Base-by-base conservation (phyloP, 1,284 basidiomycete genomes). In the Uromyces viciae-fabae region DNA sequence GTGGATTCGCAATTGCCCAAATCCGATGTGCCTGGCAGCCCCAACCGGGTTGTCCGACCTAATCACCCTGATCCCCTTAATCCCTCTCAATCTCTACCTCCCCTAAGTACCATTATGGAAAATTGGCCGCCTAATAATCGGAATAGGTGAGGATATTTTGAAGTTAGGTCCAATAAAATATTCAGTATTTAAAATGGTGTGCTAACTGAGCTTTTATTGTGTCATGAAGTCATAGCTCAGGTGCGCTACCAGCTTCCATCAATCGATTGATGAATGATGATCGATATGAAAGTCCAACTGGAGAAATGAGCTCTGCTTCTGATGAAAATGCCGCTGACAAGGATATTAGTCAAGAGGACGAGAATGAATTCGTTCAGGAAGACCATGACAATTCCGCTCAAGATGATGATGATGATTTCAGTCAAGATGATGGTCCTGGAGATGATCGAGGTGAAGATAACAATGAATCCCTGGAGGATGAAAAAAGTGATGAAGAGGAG, bases 231-330 rank as follows among this genome's bases (percentile, higher is more conserved):
- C n/a, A 49, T 28, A 71, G 42, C 68, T 33, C 43, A 19, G 58
- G 74, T 5, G 22, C 43, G 22, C 58, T 64, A 4, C 74, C 56
- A 31, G 31, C 74, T 33, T 76, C 58, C 8, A 76, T 62, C n/a
- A 64, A 76, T 56, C 71, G 74, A 11, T 46, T 76, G 15, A 64
- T 64, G 56, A 76, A 64, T 46, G 31, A 28, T 15, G 52, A 75
- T 4, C 2, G n/a, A 33, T 33, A 75, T 9, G 54, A 60, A 52
- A 31, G 52, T 40, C 52, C 36, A 11, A 74, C 36, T 25, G 43
- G 5, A 5, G 31, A 15, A 14, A 49, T 56, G 33, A 60, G 28
- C 52, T 58, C 52, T 64, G 60, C n/a, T n/a, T n/a, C n/a, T n/a
- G n/a, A n/a, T n/a, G n/a, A n/a, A n/a, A n/a, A n/a, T n/a, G n/a